phyloP scores from a whole-genome alignment of 345 rosid genomes.

The Odontarrhena argentea region DNA sequence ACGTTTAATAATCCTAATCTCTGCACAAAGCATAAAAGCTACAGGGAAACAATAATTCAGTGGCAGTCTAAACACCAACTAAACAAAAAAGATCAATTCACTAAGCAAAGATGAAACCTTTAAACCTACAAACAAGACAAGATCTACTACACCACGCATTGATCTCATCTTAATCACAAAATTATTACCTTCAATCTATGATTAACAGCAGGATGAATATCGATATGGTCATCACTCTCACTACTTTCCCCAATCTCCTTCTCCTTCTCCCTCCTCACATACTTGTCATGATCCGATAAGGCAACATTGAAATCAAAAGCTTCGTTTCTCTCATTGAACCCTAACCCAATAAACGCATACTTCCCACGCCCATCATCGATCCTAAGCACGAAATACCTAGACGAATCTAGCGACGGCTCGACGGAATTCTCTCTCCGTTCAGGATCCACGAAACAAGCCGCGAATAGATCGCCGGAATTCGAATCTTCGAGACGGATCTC shows the following conservation, averaged over 20 bases:
- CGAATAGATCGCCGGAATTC: conserved; percentile 83
- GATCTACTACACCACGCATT: conserved; percentile 16
- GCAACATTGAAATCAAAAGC: conserved; percentile 99
- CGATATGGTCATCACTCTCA: conserved; percentile 69
- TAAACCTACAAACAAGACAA: not conserved
- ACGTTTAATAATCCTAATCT: not conserved
- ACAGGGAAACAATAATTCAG: not conserved
- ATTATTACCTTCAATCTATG: conserved; percentile 82
- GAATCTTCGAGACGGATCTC: conserved; percentile 99
- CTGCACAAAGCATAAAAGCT: not conserved
- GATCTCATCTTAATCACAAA: conserved; percentile 6
- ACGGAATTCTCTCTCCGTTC: conserved; percentile 87
- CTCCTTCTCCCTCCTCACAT: conserved; percentile 78
- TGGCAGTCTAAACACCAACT: not conserved
- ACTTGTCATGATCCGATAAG: conserved; percentile 94
- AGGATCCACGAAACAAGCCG: conserved; percentile 88
- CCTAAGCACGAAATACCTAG: conserved; percentile 88
- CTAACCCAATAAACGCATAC: conserved; percentile 95
- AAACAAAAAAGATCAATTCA: not conserved
- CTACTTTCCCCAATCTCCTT: conserved; percentile 68
- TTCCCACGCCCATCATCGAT: conserved; percentile 95
- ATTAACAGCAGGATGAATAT: conserved; percentile 97
- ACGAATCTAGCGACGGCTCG: conserved; percentile 96
- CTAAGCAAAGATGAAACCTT: not conserved
- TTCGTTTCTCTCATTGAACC: conserved; percentile 89